Conservation (phyloP, 208 protist species). For the Leishmania martiniquensis region DNA sequence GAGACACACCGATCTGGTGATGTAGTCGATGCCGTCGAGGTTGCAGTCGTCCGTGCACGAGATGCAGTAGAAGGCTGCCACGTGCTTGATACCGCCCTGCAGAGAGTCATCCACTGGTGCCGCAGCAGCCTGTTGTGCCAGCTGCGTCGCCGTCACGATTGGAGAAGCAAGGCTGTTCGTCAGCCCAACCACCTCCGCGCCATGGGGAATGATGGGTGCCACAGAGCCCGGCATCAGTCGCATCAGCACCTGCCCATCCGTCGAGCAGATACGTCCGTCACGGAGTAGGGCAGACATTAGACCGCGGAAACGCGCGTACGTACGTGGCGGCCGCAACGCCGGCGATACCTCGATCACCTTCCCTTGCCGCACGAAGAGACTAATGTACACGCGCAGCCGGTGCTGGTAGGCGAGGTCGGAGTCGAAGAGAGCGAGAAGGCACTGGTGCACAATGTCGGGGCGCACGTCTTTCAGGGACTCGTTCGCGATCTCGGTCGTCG, state of each 20-base stretch:
- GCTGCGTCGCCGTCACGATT: slow-evolving; percentile 52
- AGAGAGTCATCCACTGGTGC: slow-evolving; percentile 68
- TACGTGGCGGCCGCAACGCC: slow-evolving; percentile 85
- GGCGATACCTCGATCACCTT: slow-evolving; percentile 90
- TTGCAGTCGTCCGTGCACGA: slow-evolving; percentile 84
- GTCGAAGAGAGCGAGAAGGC: slow-evolving; percentile 92
- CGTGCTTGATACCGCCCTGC: slow-evolving; percentile 86
- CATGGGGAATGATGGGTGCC: slow-evolving; percentile 83
- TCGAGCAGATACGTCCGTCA: slow-evolving; percentile 72
- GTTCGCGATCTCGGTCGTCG: slow-evolving; percentile 82
- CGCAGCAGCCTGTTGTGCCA: slow-evolving; percentile 31
- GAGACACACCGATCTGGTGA: slow-evolving; percentile 71
- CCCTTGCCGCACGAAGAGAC: slow-evolving; percentile 59
- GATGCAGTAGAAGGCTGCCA: slow-evolving; percentile 80
- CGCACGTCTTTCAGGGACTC: slow-evolving; percentile 74
- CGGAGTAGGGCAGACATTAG: slow-evolving; percentile 82
- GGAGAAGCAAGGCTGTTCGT: slow-evolving; percentile 67
- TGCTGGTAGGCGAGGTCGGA: slow-evolving; percentile 75
- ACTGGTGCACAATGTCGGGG: slow-evolving; percentile 93
- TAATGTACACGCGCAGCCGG: slow-evolving; percentile 86
- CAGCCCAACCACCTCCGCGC: slow-evolving; percentile 73
- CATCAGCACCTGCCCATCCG: slow-evolving; percentile 77
- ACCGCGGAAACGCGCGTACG: slow-evolving; percentile 85
- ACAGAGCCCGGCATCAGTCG: slow-evolving; percentile 78
- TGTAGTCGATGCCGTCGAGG: slow-evolving; percentile 80